Conservation (phyloP, 345 rosid genomes). For the Rhodomyrtus tomentosa region DNA sequence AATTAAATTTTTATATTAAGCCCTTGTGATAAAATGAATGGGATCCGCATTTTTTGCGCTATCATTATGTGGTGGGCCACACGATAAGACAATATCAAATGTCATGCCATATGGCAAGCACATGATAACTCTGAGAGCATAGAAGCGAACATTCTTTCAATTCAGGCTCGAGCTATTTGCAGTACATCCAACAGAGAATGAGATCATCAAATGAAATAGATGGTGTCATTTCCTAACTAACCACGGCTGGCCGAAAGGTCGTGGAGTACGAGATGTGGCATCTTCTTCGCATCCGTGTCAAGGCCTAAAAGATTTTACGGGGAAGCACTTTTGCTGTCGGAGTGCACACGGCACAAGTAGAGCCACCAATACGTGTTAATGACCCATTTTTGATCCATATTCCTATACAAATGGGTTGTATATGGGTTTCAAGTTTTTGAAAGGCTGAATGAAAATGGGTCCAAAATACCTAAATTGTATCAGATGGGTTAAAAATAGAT, state of each 20-base stretch:
- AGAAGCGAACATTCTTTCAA: background rate
- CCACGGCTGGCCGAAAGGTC: background rate
- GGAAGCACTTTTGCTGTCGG: background rate
- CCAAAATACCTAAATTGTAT: too few species aligned
- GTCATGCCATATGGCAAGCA: background rate
- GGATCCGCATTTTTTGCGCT: background rate
- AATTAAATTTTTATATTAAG: too few species aligned
- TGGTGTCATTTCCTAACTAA: background rate
- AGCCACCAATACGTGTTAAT: too few species aligned
- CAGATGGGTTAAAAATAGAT: too few species aligned
- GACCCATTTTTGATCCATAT: too few species aligned
- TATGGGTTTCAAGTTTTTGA: too few species aligned
- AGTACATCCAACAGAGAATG: background rate
- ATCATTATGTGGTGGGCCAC: accelerated
- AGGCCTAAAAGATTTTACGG: background rate
- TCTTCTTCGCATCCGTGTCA: background rate
- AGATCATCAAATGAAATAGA: accelerated
- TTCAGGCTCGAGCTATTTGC: background rate
- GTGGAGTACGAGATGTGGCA: accelerated
- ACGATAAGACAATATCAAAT: accelerated
- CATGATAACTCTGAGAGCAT: accelerated
- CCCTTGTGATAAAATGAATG: background rate
- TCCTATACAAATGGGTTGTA: too few species aligned
- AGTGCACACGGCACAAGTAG: background rate
- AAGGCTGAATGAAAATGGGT: too few species aligned